Percentiles rank a stretch among this genome's conserved stretches.
phyloP scores from a whole-genome alignment of 257 asterid genomes.

The Voacanga thouarsii region DNA sequence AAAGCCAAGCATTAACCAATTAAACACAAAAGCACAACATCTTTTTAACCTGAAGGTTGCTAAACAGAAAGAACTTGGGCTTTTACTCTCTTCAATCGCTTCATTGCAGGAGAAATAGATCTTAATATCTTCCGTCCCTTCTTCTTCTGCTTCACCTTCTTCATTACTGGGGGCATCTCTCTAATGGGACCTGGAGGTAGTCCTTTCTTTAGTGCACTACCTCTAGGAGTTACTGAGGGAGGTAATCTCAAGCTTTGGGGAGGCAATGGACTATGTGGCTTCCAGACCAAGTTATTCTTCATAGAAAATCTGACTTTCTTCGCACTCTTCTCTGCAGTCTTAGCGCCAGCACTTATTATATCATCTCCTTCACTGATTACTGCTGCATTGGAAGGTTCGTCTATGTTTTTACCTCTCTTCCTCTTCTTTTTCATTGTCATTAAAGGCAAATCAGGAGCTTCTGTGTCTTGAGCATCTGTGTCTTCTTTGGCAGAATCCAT shows the following conservation, averaged over 20 bases:
- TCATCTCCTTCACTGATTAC: constrained; percentile 30
- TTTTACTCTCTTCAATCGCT: constrained; percentile 20
- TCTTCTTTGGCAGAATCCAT: constrained; percentile 40
- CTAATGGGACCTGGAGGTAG: constrained; percentile 83
- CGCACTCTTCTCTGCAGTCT: constrained; percentile 59
- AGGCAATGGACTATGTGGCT: constrained; percentile 86
- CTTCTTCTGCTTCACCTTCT: constrained; percentile 54
- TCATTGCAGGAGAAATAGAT: constrained; percentile 30
- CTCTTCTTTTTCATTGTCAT: constrained; percentile 47
- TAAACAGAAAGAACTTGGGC: constrained; percentile 13
- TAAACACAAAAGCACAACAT: neutral
- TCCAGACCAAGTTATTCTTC: constrained; percentile 93
- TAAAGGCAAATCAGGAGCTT: constrained; percentile 30
- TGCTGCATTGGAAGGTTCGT: constrained; percentile 19
- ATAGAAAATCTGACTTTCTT: constrained; percentile 84
- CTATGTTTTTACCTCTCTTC: constrained; percentile 43
- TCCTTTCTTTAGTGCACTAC: constrained; percentile 96
- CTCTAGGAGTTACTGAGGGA: constrained; percentile 89
- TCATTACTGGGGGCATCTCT: constrained; percentile 49
- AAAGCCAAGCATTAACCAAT: constrained; percentile 1
- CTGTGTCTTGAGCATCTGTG: constrained; percentile 31
- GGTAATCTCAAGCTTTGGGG: constrained; percentile 88
- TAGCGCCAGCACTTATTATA: constrained; percentile 30
- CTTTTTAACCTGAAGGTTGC: neutral
- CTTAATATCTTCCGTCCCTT: constrained; percentile 28